Conservation (phyloP, 768 basidiomycete species). For the Trametes cinnabarina region DNA sequence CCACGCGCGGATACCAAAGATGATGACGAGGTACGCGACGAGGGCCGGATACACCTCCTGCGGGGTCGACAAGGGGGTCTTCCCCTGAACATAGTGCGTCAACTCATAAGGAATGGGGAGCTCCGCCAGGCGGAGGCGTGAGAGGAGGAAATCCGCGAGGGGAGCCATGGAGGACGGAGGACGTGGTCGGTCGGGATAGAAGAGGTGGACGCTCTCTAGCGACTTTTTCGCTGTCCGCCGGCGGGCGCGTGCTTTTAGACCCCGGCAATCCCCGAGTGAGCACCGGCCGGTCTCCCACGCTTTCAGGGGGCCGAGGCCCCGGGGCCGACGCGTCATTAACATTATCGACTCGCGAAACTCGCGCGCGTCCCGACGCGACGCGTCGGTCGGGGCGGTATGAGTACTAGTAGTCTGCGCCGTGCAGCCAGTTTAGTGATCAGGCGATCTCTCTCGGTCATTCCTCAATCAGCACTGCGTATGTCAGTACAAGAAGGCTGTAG, state of each 20-base stretch:
- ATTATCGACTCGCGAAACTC: too few species aligned
- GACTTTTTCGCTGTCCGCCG: conserved; percentile 21
- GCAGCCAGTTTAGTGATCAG: too few species aligned
- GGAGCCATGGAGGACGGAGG: conserved; percentile 53
- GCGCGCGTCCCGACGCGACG: background rate
- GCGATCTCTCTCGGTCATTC: background rate
- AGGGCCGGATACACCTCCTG: conserved; percentile 70
- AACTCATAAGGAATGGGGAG: conserved; percentile 50
- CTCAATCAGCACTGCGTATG: conserved; percentile 3
- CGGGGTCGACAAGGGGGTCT: conserved; percentile 77
- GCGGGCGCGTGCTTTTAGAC: conserved; percentile 25
- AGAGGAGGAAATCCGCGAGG: conserved; percentile 70
- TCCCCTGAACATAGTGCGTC: conserved; percentile 65
- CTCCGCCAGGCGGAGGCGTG: conserved; percentile 49
- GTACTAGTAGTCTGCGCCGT: too few species aligned
- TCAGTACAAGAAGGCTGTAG: too few species aligned
- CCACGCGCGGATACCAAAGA: conserved; percentile 80
- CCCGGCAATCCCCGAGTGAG: conserved; percentile 16
- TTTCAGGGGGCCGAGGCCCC: conserved; percentile 2
- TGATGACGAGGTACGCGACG: conserved; percentile 77
- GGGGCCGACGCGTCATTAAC: background rate
- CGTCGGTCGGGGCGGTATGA: too few species aligned
- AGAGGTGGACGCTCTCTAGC: conserved; percentile 8
- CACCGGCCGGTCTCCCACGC: background rate
- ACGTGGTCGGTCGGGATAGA: conserved; percentile 21